A percentile compares a stretch with the other conserved stretches of the same genome.
These are phyloP conservation scores for Yamadazyma triangularis DNA, from an alignment of 1,139 yeast genomes.

Conservation along the genomic window DNA sequence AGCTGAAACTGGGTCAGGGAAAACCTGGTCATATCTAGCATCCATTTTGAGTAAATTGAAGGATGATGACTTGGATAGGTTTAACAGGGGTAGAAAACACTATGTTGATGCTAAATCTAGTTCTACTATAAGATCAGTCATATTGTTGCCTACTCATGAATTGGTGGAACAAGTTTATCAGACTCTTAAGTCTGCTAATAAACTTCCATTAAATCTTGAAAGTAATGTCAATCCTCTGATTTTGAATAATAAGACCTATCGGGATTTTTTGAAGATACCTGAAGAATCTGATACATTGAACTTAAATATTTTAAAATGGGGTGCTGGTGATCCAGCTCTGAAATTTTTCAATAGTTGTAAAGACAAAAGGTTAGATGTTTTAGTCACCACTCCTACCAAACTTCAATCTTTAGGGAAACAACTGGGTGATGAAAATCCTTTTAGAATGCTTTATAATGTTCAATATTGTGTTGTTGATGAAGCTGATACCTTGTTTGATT, in stretches of 20 bases:
- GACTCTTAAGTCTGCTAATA: conserved; percentile 42
- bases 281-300: conserved; percentile 27
- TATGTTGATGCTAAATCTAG: conserved; percentile 25
- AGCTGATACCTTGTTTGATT: conserved; percentile 90
- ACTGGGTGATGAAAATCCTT: conserved; percentile 45
- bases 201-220: conserved; percentile 17
- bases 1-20: conserved; percentile 96
- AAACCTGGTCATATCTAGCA: conserved; percentile 85
- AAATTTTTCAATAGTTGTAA: conserved; percentile 44
- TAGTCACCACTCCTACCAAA: conserved; percentile 83
- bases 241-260: conserved; percentile 14
- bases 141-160: conserved; percentile 86
- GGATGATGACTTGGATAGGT: conserved; percentile 43
- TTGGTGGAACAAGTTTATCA: conserved; percentile 73
- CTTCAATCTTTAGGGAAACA: conserved; percentile 35
- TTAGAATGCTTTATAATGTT: conserved; percentile 40
- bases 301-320: conserved; percentile 57
- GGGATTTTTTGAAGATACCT: conserved; percentile 21
- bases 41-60: conserved; percentile 68
- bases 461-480: conserved; percentile 81
- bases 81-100: conserved; percentile 20
- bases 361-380: conserved; percentile 59
- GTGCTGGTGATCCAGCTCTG: conserved; percentile 43
- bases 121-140: conserved; percentile 60
- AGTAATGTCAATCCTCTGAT: conserved; percentile 12